These are phyloP conservation scores for Pyrenopolyporus hunteri DNA, from an alignment of 495 filamentous ascomycete species.

Conservation along the genomic window DNA sequence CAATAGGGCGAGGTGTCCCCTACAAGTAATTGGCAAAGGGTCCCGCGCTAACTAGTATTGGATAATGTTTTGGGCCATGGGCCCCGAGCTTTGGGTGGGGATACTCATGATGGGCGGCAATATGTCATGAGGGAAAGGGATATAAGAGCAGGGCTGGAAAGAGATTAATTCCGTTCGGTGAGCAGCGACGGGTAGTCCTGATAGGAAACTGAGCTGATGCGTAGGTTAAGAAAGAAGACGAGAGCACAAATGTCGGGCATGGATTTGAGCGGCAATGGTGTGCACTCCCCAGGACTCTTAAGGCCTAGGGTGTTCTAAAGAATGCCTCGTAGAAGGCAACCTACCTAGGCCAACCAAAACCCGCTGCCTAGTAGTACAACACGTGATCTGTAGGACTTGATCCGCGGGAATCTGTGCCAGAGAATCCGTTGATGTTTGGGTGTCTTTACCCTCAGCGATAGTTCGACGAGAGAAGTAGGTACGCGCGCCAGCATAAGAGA, in stretches of 20 bases:
- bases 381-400: slow-evolving; percentile 36
- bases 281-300: slow-evolving; percentile 23
- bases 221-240: neutral
- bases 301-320: neutral
- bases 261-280: slow-evolving; percentile 16
- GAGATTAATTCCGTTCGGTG: too few species aligned
- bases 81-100: too few species aligned
- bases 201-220: neutral
- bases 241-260: slow-evolving; percentile 7
- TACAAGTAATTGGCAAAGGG: neutral
- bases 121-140: too few species aligned
- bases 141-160: neutral
- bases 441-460: neutral
- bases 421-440: slow-evolving; percentile 1
- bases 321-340: slow-evolving; percentile 32
- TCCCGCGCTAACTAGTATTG: neutral
- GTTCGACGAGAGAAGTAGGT: neutral
- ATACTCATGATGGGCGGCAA: too few species aligned
- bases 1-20: neutral
- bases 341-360: slow-evolving; percentile 17
- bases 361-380: slow-evolving; percentile 31
- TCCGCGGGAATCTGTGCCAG: neutral
- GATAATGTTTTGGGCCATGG: too few species aligned
- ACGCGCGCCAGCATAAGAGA: neutral
- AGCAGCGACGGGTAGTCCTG: neutral